Evolutionary conservation across 495 filamentous ascomycete genomes (phyloP).

Genomic region (Hypoxylon crocopeplum): DNA sequence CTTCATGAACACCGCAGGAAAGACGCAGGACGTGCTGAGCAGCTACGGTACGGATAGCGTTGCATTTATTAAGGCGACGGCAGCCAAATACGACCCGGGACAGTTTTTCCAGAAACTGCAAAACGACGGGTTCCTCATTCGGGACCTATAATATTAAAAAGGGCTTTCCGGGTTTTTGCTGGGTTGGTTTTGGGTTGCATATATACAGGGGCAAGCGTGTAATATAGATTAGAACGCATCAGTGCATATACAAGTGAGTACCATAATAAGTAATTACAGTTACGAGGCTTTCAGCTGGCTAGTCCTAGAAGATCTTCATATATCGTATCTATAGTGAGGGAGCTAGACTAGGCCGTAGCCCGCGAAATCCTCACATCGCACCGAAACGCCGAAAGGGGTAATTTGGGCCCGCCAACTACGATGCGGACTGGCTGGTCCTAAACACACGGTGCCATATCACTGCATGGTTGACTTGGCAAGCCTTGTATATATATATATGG

Average conservation of each 20-base stretch:
- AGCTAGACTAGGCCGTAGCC: too few species aligned
- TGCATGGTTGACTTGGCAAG: too few species aligned
- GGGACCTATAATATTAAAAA: constrained; percentile 21
- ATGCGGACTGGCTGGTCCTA: too few species aligned
- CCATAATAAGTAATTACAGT: too few species aligned
- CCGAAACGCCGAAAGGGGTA: too few species aligned
- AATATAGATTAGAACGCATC: constrained; percentile 7
- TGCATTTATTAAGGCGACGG: constrained; percentile 41
- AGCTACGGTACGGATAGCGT: constrained; percentile 52
- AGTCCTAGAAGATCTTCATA: too few species aligned
- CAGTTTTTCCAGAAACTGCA: constrained; percentile 51
- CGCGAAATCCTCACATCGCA: too few species aligned
- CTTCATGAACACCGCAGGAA: constrained; percentile 61
- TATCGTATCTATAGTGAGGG: too few species aligned
- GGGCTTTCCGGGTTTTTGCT: neutral
- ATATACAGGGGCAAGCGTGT: neutral
- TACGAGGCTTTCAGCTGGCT: too few species aligned
- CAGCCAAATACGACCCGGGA: constrained; percentile 53
- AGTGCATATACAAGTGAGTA: constrained; percentile 1
- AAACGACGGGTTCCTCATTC: constrained; percentile 46
- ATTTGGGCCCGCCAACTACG: too few species aligned
- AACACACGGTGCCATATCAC: too few species aligned
- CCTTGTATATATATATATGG: too few species aligned
- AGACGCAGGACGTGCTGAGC: constrained; percentile 50
- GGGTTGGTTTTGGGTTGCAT: neutral